Evolutionary conservation across 352 stramenopile genomes (phyloP), one percentile per base, ranked within the genome.

Genomic region (Phytopythium mirpurense): DNA sequence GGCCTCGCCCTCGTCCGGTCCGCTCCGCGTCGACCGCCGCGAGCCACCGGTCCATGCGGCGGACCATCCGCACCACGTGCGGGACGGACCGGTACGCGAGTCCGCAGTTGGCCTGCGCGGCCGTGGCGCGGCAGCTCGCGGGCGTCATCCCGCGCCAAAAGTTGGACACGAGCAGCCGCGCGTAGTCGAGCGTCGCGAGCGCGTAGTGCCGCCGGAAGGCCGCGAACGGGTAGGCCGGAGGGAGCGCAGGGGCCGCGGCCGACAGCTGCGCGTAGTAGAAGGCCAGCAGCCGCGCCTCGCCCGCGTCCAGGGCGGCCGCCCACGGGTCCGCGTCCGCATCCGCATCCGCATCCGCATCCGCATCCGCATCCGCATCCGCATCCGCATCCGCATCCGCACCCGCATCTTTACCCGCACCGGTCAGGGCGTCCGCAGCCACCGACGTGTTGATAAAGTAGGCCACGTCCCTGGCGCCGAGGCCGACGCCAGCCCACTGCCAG

Each of bases 391-490:
- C 26, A 21, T 37, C 43, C 15, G 0, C 7, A 8, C 23, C 26
- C 43, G 4, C 16, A 0, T 26, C 24, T 18, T 26, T 27, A 7
- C 24, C 18, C 23, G 27, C 11, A 6, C 11, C 58, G 11, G 3
- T 15, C 9, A 87, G 54, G 8, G 72, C 66, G n/a, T 71, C 68
- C n/a, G 85, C 75, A 29, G 45, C 63, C 35, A 83, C 74, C 0
- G 76, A 90, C 11, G 78, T 90, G 60, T 78, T 85, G 44, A 90
- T 61, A 21, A 90, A 40, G 46, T 87, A 85, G 26, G 78, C 75
- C 23, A 90, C 76, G 54, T 90, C 78, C 43, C 84, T 57, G 14
- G 60, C 78, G 5, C 76, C 78, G 9, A 87, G 63, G n/a, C 70
- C 78, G 21, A 85, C 47, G 4, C 78, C 78, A 15, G 58, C 71